These are phyloP conservation scores for Nicotiana tabacum DNA, from an alignment of 257 asterid genomes.

Conservation along the genomic window DNA sequence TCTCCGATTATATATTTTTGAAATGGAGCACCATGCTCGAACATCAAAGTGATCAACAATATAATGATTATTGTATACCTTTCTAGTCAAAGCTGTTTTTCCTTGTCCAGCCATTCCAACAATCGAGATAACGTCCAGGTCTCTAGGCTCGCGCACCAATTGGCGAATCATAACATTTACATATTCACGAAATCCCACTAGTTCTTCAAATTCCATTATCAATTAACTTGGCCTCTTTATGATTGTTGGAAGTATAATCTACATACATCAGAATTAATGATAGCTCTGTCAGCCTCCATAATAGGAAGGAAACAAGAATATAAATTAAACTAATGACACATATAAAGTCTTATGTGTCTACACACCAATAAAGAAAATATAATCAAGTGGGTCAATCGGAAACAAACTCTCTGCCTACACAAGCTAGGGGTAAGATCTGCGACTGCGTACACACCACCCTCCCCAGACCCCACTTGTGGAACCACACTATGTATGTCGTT, in stretches of 20 bases:
- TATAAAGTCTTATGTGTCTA: too few relatives aligned
- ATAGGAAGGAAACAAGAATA: neutral
- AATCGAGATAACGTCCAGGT: neutral
- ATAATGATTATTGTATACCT: neutral
- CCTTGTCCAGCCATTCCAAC: conserved; percentile 22
- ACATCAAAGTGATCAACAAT: neutral
- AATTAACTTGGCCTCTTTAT: neutral
- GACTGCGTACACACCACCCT: too few relatives aligned
- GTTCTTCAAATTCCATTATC: neutral
- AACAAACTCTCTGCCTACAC: too few relatives aligned
- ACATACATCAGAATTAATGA: neutral
- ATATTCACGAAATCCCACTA: too few relatives aligned
- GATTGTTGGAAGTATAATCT: neutral
- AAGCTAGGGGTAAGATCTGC: too few relatives aligned
- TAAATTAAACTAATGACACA: too few relatives aligned
- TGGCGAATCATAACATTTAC: too few relatives aligned
- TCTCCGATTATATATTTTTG: neutral
- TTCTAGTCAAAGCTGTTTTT: conserved; percentile 14
- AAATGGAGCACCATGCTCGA: conserved; percentile 18
- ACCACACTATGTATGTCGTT: too few relatives aligned
- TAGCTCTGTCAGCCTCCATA: neutral
- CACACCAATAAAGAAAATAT: too few relatives aligned
- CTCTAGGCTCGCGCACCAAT: too few relatives aligned
- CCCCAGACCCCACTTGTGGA: too few relatives aligned
- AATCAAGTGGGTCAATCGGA: too few relatives aligned